Base-by-base conservation (phyloP, 192 early-diverging fungal genomes). In the Gryganskiella cystojenkinii region DNA sequence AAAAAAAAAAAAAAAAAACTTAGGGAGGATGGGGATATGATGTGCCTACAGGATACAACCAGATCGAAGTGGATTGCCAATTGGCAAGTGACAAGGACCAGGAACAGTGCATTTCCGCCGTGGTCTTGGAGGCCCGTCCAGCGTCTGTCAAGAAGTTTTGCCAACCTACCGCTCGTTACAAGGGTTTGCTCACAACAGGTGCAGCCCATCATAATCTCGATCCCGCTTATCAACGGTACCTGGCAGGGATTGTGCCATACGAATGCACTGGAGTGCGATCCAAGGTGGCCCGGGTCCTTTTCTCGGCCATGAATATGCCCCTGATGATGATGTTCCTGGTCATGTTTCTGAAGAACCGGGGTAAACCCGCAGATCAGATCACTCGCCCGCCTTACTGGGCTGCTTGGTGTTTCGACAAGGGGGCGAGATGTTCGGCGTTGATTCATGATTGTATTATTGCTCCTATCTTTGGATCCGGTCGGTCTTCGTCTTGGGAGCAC, bases 11-110 rank as follows among this genome's bases (percentile, higher is more conserved):
- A 8, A 20, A 28, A 27, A 44, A 35, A 49, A 10, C 35, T 6
- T 17, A 80, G 69, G 72, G 72, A 33, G 72, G 72, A 31, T 76
- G 67, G 71, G 80, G 80, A 5, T 58, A 70, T 51, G 80, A 81
- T 47, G 53, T 81, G 4, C 65, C 58, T 13, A 61, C 67, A 25
- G 80, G 80, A 25, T 81, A 81, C 73, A 71, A 75, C 34, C 72
- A 70, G 33, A 75, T 81, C 47, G 54, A 71, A 15, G 60, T 81
- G 28, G 58, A 67, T 56, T 76, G 80, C 46, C 24, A n/a, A 5
- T 28, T 66, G 15, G n/a, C n/a, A n/a, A 45, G 43, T 4, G 65
- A 8, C 27, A 68, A 61, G 31, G 69, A 44, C 47, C 44, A 59
- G 15, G 51, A 81, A n/a, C 46, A 43, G n/a, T n/a, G n/a, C 19